Evolutionary conservation across 139 green algal genomes (phyloP).

Genomic region (Tetradesmus obliquus): DNA sequence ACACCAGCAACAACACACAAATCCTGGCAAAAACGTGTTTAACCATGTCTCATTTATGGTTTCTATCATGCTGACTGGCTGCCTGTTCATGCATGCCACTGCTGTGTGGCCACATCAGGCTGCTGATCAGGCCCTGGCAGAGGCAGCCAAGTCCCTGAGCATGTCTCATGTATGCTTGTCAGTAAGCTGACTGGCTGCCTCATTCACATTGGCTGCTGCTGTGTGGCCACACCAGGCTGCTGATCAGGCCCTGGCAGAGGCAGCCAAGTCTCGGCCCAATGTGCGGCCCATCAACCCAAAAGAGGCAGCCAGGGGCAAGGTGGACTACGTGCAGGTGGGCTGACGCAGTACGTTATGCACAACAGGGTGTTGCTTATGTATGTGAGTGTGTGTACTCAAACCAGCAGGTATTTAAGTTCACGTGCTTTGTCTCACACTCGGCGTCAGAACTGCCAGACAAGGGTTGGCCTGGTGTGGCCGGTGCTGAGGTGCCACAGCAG

Average conservation of each 20-base stretch:
- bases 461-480: neutral
- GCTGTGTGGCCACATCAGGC: neutral
- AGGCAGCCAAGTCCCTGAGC: neutral
- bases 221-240: constrained; percentile 13
- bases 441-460: neutral
- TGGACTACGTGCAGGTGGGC: constrained; percentile 40
- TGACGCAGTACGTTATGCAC: too few relatives aligned
- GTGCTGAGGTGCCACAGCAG: too few relatives aligned
- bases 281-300: constrained; percentile 35
- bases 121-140: constrained; percentile 11
- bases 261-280: neutral
- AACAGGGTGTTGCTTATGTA: neutral
- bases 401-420: neutral
- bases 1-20: too few relatives aligned
- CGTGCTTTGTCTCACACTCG: neutral
- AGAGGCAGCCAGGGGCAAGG: constrained; percentile 37
- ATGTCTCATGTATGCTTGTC: neutral
- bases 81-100: too few relatives aligned
- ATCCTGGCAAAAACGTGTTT: too few relatives aligned
- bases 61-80: too few relatives aligned
- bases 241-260: constrained; percentile 12
- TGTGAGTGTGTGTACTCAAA: neutral
- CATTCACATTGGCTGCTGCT: neutral
- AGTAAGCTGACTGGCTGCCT: too few relatives aligned
- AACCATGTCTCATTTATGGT: too few relatives aligned